Conservation (phyloP, 257 asterid genomes). For the Pogostemon cablin region DNA sequence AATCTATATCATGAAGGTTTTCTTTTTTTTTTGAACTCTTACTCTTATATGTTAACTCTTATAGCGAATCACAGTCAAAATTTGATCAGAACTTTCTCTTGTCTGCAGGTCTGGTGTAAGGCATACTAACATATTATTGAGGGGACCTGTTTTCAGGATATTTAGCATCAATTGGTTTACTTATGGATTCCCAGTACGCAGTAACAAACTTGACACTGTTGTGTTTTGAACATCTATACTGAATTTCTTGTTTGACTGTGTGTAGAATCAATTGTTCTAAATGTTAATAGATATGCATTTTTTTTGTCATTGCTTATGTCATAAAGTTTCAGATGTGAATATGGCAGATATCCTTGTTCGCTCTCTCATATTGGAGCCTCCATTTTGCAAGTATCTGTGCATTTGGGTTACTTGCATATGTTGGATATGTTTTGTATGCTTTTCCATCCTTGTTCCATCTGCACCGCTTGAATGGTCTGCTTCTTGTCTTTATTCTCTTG, state of each 20-base stretch:
- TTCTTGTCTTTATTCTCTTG: slow-evolving; percentile 96
- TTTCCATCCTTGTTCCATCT: slow-evolving; percentile 91
- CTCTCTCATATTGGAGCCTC: slow-evolving; percentile 98
- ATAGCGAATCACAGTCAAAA: slow-evolving; percentile 5
- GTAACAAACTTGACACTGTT: slow-evolving; percentile 30
- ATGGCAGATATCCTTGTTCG: slow-evolving; percentile 93
- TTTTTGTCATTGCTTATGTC: slow-evolving; percentile 42
- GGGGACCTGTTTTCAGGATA: slow-evolving; percentile 74
- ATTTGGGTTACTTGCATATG: slow-evolving; percentile 89
- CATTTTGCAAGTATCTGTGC: slow-evolving; percentile 99
- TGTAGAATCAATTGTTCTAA: neutral
- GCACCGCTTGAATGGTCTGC: slow-evolving; percentile 92
- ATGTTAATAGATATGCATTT: slow-evolving; percentile 21
- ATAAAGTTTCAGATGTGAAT: slow-evolving; percentile 50
- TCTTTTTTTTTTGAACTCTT: neutral
- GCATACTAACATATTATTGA: slow-evolving; percentile 78
- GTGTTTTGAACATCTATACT: slow-evolving; percentile 19
- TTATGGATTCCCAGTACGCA: slow-evolving; percentile 83
- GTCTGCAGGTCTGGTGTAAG: slow-evolving; percentile 80
- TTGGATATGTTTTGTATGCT: slow-evolving; percentile 84
- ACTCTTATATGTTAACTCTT: neutral
- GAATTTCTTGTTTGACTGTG: slow-evolving; percentile 25
- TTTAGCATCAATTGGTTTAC: slow-evolving; percentile 92
- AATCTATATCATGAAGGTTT: neutral
- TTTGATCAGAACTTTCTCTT: slow-evolving; percentile 23